Evolutionary conservation across 202 grass and related monocot species (phyloP), one percentile per base, ranked within the genome.

Genomic region (Panicum virgatum): DNA sequence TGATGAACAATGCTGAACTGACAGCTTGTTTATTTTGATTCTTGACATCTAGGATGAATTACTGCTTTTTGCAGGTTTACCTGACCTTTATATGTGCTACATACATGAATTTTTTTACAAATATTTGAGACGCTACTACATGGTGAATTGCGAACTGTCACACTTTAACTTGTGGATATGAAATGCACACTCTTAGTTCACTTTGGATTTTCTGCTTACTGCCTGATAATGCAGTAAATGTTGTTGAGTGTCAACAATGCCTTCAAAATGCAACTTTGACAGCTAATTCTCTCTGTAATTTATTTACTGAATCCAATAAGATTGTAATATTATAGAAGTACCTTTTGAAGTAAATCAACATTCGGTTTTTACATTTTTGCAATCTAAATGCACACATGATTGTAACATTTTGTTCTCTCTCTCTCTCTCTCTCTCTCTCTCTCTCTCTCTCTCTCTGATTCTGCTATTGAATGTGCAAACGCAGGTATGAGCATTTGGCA

Each of bases 401-500:
- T 56, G 45, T 29, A 58, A 8, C 63, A 23, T 80, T 66, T 19
- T 63, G 42, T 65, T 60, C 58, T 3, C 32, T 34, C 32, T 50
- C 62, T 79, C 74, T 40, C 14, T 18, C 22, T 32, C 10, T 13
- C n/a, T n/a, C n/a, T n/a, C n/a, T n/a, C n/a, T 60, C 58, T 3
- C 32, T 34, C 32, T 50, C 62, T 79, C 74, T 40, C 14, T 18
- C 22, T 32, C 10, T 13, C 29, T 87, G 90, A 87, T 40, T 72
- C 25, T 59, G 30, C 53, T 72, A 61, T 58, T 71, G 36, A 85
- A 82, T 72, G 73, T 81, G 67, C 48, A 87, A 77, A 77, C 40
- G 52, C 89, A 97, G 94, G 94, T 97, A 98, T 43, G 92, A 98
- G 76, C 92, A 98, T 86, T 86, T 94, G 78, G 92, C 90, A 51